Base-by-base conservation (phyloP, 306 rosid genomes). In the Fragaria vesca region DNA sequence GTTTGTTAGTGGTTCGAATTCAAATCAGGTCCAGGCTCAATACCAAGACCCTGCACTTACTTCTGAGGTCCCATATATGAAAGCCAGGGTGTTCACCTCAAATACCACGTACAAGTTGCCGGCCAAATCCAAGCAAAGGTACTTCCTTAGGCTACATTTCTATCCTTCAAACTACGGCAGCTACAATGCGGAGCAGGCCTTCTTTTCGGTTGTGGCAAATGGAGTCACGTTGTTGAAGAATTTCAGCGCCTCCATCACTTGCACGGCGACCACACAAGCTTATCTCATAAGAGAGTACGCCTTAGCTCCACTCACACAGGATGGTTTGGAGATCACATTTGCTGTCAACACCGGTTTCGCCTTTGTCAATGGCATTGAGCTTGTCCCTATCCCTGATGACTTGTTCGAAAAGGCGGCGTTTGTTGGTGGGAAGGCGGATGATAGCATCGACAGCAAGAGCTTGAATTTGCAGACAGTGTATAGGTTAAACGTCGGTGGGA, bases 111-210 rank as follows among this genome's bases (percentile, higher is more conserved):
- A 86, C 81, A 81, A 83, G 62, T 73, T 86, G 4, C 85, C 87
- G 4, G 71, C 77, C 6, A 73, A 81, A 45, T 57, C 80, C 1
- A 58, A 58, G 45, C 61, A 47, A 12, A 80, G 90, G 11, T 83
- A 83, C 51, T 81, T 80, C 79, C 87, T 86, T 20, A 77, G 90
- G 34, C 84, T 86, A 45, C 85, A 86, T 81, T 86, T 86, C 68
- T 86, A 86, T 38, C 90, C 90, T 58, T 58, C 90, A 2, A 63
- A 71, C 7, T 86, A 83, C 20, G 87, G 87, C 30, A 20, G 82
- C 40, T 65, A 83, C 78, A 83, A 86, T 43, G 85, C 86, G 9
- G 73, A 60, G n/a, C 73, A 50, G 28, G 48, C 90, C 48, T 83
- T 34, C 79, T 81, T 83, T 74, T 58, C 81, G 7, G 87, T 86